phyloP scores from a whole-genome alignment of 306 rosid species.

The Spatholobus suberectus region DNA sequence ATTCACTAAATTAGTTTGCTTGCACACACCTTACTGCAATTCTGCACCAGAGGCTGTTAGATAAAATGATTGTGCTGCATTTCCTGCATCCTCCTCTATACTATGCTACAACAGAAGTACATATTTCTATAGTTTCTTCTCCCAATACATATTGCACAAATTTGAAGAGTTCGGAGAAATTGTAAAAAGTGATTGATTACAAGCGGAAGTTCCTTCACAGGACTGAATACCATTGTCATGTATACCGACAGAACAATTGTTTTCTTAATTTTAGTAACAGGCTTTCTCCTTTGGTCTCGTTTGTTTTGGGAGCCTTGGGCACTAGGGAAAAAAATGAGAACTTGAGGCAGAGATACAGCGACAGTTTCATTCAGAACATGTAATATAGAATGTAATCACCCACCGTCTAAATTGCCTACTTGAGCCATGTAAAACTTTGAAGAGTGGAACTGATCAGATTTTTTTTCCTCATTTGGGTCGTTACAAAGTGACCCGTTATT shows the following conservation, averaged over 20 bases:
- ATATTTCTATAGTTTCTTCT: neutral
- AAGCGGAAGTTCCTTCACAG: neutral
- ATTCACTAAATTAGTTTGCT: conserved; percentile 84
- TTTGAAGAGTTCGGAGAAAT: neutral
- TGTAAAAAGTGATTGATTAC: neutral
- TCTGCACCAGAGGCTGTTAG: conserved; percentile 84
- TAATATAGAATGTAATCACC: neutral
- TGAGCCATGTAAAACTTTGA: neutral
- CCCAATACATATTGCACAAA: neutral
- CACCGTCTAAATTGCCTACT: neutral
- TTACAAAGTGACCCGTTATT: neutral
- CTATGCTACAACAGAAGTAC: neutral
- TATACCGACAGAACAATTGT: neutral
- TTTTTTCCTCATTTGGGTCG: neutral
- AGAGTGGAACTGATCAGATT: neutral
- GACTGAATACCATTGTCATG: neutral
- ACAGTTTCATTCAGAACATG: neutral
- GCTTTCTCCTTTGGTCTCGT: neutral
- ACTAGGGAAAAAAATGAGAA: neutral
- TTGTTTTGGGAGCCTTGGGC: neutral
- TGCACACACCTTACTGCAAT: conserved; percentile 83
- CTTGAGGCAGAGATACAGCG: neutral
- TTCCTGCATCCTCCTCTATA: neutral
- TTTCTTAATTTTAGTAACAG: neutral
- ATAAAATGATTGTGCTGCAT: conserved; percentile 40